These are phyloP conservation scores for Lentinus polychrous DNA, from an alignment of 1,284 basidiomycete species.

Conservation along the genomic window DNA sequence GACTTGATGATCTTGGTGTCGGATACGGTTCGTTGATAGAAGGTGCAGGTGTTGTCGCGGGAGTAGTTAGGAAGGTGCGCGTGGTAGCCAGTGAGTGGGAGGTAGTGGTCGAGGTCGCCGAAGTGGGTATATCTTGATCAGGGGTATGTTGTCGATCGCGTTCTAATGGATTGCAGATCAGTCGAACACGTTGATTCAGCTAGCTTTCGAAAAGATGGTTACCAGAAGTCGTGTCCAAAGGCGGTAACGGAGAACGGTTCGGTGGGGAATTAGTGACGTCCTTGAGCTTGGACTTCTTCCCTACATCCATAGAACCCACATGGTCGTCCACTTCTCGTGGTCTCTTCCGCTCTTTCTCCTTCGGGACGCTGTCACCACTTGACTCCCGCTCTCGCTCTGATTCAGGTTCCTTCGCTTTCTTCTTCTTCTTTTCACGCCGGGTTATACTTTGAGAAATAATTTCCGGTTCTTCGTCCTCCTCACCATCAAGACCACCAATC, in stretches of 20 bases:
- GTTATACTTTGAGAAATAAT: conserved; percentile 20
- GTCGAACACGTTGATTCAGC: background rate
- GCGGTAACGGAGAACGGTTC: conserved; percentile 28
- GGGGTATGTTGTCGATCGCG: conserved; percentile 33
- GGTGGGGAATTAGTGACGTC: conserved; percentile 57
- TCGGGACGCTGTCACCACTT: conserved; percentile 18
- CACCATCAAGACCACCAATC: conserved; percentile 16
- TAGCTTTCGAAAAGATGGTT: conserved; percentile 3
- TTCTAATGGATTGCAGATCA: conserved; percentile 18
- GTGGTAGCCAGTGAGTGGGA: conserved; percentile 27
- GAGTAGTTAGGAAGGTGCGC: conserved; percentile 35
- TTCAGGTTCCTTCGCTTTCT: conserved; percentile 22
- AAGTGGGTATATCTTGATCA: conserved; percentile 31
- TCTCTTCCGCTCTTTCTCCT: conserved; percentile 34
- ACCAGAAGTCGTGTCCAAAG: conserved; percentile 31
- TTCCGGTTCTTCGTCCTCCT: conserved; percentile 24
- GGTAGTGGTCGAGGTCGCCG: conserved; percentile 17
- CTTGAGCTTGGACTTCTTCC: conserved; percentile 46
- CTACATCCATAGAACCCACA: conserved; percentile 23
- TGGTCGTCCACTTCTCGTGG: conserved; percentile 29
- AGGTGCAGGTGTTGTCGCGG: conserved; percentile 33
- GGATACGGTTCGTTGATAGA: conserved; percentile 28
- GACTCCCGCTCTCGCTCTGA: conserved; percentile 25
- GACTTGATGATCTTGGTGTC: conserved; percentile 44
- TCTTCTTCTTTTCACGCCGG: conserved; percentile 28